Evolutionary conservation across 495 filamentous ascomycete species (phyloP).

Genomic region (Aspergillus nidulans): DNA sequence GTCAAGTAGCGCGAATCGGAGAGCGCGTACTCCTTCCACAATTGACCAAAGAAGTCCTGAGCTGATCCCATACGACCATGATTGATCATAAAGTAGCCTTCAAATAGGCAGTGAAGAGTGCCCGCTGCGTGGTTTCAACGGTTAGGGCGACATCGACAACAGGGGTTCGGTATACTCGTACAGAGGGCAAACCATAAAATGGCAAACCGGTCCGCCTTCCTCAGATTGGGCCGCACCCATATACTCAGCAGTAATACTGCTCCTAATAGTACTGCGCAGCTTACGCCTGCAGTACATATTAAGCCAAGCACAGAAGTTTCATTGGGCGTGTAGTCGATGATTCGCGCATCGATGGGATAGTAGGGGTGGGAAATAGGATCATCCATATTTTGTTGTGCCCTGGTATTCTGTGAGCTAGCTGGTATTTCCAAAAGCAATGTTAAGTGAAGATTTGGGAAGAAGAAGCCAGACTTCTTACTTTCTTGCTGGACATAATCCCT

Average conservation of each 20-base stretch:
- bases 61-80: slow-evolving; percentile 54
- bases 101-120: slow-evolving; percentile 72
- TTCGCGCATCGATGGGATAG: slow-evolving; percentile 58
- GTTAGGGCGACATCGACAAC: background rate
- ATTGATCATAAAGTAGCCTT: slow-evolving; percentile 76
- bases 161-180: slow-evolving; percentile 29
- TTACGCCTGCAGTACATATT: slow-evolving; percentile 48
- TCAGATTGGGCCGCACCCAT: slow-evolving; percentile 42
- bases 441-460: background rate
- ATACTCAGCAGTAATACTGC: slow-evolving; percentile 45
- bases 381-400: slow-evolving; percentile 13
- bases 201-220: slow-evolving; percentile 46
- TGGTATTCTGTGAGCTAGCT: background rate
- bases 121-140: slow-evolving; percentile 44
- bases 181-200: slow-evolving; percentile 66
- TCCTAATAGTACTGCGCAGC: slow-evolving; percentile 48
- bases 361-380: slow-evolving; percentile 56
- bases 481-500: background rate
- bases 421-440: background rate
- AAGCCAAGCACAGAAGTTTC: slow-evolving; percentile 49
- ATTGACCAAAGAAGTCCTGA: slow-evolving; percentile 66
- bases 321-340: slow-evolving; percentile 61
- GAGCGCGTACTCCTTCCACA: slow-evolving; percentile 86
- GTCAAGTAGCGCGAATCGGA: slow-evolving; percentile 82
- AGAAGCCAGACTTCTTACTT: no score